phyloP scores from a whole-genome alignment of 2,329 filamentous ascomycete species.

The Neonectria magnoliae region DNA sequence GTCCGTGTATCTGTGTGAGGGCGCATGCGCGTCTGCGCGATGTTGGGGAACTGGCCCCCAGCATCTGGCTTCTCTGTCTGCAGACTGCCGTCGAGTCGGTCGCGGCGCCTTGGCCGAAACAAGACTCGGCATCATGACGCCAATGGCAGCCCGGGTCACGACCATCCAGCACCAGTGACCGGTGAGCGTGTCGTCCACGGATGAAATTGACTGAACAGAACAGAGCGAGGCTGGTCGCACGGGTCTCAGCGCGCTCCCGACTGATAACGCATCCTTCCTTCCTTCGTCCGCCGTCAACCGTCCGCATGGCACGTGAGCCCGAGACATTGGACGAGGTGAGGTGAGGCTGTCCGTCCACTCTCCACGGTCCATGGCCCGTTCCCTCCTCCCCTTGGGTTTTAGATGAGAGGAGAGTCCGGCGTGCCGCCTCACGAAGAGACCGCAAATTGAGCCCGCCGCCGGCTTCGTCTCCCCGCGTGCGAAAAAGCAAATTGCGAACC shows the following conservation, averaged over 20 bases:
- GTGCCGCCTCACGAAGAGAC: slow-evolving; percentile 9
- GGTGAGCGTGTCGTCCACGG: neutral
- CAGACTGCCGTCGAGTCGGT: neutral
- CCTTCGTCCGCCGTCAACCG: neutral
- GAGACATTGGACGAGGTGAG: neutral
- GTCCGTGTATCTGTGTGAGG: neutral
- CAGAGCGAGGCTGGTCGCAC: neutral
- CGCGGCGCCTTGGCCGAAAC: neutral
- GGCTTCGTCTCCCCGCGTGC: slow-evolving; percentile 8
- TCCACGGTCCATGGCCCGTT: neutral
- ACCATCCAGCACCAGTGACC: neutral
- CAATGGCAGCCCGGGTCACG: neutral
- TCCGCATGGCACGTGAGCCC: neutral
- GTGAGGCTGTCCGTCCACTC: neutral
- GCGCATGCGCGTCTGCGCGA: neutral
- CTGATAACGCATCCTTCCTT: neutral
- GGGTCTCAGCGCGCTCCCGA: neutral
- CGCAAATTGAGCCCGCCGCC: slow-evolving; percentile 20
- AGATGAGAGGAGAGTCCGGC: neutral
- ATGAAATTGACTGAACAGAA: neutral
- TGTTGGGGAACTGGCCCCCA: neutral
- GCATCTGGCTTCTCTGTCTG: neutral
- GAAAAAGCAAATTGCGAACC: slow-evolving; percentile 36
- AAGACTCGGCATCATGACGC: neutral
- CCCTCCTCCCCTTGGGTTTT: neutral